Evolutionary conservation across 352 stramenopile genomes (phyloP), one percentile per base, ranked within the genome.

Genomic region (Phytophthora lateralis): DNA sequence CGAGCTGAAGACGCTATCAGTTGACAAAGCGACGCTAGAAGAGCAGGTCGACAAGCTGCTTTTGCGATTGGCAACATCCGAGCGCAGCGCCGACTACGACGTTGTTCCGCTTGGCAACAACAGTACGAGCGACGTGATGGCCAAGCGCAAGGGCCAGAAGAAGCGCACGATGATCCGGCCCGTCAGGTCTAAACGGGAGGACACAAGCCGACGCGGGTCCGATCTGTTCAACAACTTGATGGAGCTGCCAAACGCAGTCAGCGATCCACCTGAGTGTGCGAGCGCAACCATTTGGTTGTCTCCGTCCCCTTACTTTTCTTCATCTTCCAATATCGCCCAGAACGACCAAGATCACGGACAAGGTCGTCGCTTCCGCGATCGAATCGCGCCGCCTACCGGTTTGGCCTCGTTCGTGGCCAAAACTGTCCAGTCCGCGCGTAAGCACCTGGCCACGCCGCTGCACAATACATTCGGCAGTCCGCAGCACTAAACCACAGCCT

Each of bases 191-290:
- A 71, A 57, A 1, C 74, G 39, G 30, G 62, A 74, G 4, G 57
- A 66, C 21, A 59, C 59, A 15, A 55, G 17, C 6, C 44, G 59
- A 24, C 71, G 56, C 35, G 65, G 63, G 14, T 72, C 64, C 2
- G 64, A 73, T 21, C 51, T 76, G 29, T 89, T 88, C 45, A 76
- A 73, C 15, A 85, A 85, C 55, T 67, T 90, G 39, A 78, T 86
- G 71, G 75, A 82, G 46, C 63, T 91, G 34, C 76, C 78, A 34
- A 88, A 90, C 56, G 53, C 56, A 21, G 66, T 89, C 5, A 54
- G 44, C 15, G 71, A 83, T 9, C 48, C 44, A 4, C 60, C 52
- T 14, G 56, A 76, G 18, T 42, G 39, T 12, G 44, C 55, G 14
- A 66, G 49, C 21, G 55, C 55, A 29, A 65, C 59, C 9, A 63